These are phyloP conservation scores for Cyathus striatus DNA, from an alignment of 768 basidiomycete genomes.

Conservation along the genomic window DNA sequence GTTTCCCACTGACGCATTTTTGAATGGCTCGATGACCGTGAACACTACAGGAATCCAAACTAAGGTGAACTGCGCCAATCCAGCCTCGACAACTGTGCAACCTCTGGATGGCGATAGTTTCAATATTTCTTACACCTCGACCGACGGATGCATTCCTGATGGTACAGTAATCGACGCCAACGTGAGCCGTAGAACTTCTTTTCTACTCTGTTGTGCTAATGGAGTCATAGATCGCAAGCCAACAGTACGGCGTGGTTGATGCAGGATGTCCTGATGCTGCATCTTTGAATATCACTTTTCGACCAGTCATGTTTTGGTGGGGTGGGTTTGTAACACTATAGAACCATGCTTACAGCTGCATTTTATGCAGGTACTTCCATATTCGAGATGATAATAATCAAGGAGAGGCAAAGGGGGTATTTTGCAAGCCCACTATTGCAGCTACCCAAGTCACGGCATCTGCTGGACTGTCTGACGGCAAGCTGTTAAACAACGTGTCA, in stretches of 20 bases:
- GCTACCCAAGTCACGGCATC: conserved; percentile 36
- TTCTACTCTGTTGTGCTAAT: neutral
- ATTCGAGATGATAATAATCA: conserved; percentile 16
- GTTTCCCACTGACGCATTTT: conserved; percentile 34
- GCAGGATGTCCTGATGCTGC: conserved; percentile 29
- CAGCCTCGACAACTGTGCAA: conserved; percentile 21
- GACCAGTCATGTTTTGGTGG: conserved; percentile 68
- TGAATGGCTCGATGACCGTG: conserved; percentile 49
- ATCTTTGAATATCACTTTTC: conserved; percentile 25
- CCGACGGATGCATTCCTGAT: conserved; percentile 37
- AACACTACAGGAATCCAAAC: conserved; percentile 50
- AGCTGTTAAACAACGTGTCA: conserved; percentile 33
- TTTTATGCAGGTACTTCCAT: conserved; percentile 33
- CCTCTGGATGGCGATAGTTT: conserved; percentile 15
- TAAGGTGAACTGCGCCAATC: conserved; percentile 39
- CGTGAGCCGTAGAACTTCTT: conserved; percentile 17
- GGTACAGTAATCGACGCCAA: conserved; percentile 28
- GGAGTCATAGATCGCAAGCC: conserved; percentile 22
- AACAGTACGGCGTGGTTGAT: conserved; percentile 45
- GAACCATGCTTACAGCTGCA: neutral
- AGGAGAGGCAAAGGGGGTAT: conserved; percentile 43
- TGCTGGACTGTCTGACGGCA: conserved; percentile 37
- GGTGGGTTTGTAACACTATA: too few relatives aligned
- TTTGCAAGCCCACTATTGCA: conserved; percentile 50
- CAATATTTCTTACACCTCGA: conserved; percentile 37